These are phyloP conservation scores for Bipolaris cookei DNA, from an alignment of 2,329 filamentous ascomycete genomes.

Conservation along the genomic window DNA sequence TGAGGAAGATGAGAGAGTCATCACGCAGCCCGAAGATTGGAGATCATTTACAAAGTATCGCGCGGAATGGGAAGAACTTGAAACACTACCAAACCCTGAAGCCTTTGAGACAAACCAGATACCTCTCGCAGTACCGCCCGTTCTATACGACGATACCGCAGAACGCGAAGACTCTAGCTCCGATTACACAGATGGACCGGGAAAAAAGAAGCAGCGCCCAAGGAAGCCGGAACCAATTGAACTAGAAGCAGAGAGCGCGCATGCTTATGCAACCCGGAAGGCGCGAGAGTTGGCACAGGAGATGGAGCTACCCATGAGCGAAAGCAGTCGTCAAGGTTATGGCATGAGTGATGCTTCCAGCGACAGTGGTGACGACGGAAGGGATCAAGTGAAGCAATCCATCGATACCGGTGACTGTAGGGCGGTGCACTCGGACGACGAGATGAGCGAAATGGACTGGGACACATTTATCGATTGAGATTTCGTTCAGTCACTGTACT, in stretches of 20 bases:
- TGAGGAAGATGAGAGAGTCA: slow-evolving; percentile 38
- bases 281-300: slow-evolving; percentile 7
- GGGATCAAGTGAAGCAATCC: slow-evolving; percentile 5
- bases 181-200: slow-evolving; percentile 6
- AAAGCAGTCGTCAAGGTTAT: slow-evolving; percentile 4
- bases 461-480: slow-evolving; percentile 7
- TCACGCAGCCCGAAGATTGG: slow-evolving; percentile 56
- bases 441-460: slow-evolving; percentile 20
- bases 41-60: slow-evolving; percentile 54
- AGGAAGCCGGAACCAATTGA: slow-evolving; percentile 15
- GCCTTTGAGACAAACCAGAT: slow-evolving; percentile 33
- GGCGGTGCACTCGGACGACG: slow-evolving; percentile 5
- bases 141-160: background rate
- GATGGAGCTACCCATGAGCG: background rate
- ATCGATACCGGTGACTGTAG: background rate
- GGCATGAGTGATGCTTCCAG: slow-evolving; percentile 2
- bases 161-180: background rate
- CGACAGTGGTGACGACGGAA: background rate
- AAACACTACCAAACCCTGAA: slow-evolving; percentile 20
- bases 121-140: background rate
- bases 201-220: background rate
- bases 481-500: background rate
- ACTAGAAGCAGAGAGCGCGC: slow-evolving; percentile 26
- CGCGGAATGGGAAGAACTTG: slow-evolving; percentile 58
- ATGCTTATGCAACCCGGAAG: slow-evolving; percentile 34